These are phyloP conservation scores for Citrus medica DNA, from an alignment of 345 rosid genomes.

Conservation along the genomic window DNA sequence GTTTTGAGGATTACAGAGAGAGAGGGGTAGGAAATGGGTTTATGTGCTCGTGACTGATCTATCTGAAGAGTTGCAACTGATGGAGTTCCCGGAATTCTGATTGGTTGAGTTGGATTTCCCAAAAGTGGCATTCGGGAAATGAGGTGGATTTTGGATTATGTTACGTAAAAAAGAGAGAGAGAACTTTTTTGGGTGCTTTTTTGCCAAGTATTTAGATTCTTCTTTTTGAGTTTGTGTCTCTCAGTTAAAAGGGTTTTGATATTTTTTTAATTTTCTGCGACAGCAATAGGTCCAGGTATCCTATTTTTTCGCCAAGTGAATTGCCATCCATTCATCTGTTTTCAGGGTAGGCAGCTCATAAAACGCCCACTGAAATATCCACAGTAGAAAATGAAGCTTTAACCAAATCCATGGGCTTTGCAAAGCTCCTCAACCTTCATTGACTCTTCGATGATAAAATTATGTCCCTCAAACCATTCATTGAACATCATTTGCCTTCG, in stretches of 20 bases:
- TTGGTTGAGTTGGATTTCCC: constrained; percentile 55
- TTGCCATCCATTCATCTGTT: neutral
- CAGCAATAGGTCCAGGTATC: constrained; percentile 14
- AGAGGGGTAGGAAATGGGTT: neutral
- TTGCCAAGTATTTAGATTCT: neutral
- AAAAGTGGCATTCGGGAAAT: constrained; percentile 1
- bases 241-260: constrained; percentile 17
- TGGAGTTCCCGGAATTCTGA: constrained; percentile 48
- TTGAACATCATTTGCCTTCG: no score
- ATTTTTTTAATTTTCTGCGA: constrained; percentile 12
- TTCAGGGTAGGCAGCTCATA: neutral
- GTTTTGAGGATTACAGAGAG: constrained; percentile 13
- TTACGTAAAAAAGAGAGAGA: neutral
- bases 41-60: constrained; percentile 2
- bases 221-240: constrained; percentile 1
- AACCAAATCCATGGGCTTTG: neutral
- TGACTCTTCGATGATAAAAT: no score
- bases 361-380: neutral
- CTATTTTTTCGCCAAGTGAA: neutral
- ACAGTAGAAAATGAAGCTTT: neutral
- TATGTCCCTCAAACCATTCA: no score
- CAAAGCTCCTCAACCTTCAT: no score
- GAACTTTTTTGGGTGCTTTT: neutral
- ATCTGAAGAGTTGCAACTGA: constrained; percentile 30
- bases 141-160: constrained; percentile 23